These are phyloP conservation scores for Suillus occidentalis DNA, from an alignment of 768 basidiomycete species.

Conservation along the genomic window DNA sequence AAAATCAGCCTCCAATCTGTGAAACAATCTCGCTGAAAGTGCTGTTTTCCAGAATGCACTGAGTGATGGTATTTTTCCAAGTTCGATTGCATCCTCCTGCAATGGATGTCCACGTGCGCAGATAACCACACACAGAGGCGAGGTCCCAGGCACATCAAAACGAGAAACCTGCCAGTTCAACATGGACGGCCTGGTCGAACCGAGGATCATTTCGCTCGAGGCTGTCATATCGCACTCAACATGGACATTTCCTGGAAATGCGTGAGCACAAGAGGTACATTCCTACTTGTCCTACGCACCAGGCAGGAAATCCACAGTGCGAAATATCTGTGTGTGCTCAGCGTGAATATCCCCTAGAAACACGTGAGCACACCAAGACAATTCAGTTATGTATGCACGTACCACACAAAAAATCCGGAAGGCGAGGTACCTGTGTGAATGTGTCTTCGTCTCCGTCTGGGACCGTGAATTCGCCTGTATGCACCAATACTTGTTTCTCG, in stretches of 20 bases:
- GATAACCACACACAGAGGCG: conserved; percentile 39
- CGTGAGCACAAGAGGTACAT: background rate
- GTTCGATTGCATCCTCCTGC: background rate
- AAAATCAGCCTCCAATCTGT: background rate
- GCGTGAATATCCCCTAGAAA: background rate
- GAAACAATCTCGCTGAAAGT: background rate
- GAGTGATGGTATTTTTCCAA: background rate
- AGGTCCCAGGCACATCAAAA: conserved; percentile 39
- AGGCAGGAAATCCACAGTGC: conserved; percentile 38
- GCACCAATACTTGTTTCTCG: conserved; percentile 75
- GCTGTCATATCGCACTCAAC: background rate
- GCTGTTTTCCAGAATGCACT: background rate
- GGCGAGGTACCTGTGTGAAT: conserved; percentile 28
- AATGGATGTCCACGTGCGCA: conserved; percentile 36
- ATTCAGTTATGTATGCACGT: background rate
- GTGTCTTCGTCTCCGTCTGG: conserved; percentile 50
- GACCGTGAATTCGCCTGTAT: conserved; percentile 59
- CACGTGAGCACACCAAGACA: background rate
- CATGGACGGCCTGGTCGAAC: conserved; percentile 14
- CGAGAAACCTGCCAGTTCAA: conserved; percentile 51
- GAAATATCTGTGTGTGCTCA: conserved; percentile 24
- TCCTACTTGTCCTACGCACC: conserved; percentile 30
- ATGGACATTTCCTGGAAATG: background rate
- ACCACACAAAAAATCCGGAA: conserved; percentile 47
- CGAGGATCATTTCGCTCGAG: conserved; percentile 1